phyloP scores from a whole-genome alignment of 495 filamentous ascomycete species.

The Tuber melanosporum region DNA sequence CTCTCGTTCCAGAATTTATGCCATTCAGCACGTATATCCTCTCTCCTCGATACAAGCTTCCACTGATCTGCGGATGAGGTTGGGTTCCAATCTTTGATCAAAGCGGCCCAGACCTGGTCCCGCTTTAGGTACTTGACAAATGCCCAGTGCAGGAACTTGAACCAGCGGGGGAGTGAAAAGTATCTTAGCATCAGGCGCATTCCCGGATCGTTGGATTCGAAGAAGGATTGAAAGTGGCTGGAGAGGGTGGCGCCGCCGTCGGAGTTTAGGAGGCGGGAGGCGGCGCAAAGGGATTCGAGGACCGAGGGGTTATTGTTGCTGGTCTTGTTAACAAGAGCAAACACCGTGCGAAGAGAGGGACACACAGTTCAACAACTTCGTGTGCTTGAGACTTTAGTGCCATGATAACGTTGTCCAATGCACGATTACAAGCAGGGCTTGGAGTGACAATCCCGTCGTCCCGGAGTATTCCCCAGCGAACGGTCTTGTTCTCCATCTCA shows the following conservation, averaged over 20 bases:
- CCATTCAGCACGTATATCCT: slow-evolving; percentile 68
- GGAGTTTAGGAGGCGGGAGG: slow-evolving; percentile 74
- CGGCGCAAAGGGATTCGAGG: slow-evolving; percentile 69
- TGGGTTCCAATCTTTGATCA: slow-evolving; percentile 63
- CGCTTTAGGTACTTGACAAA: slow-evolving; percentile 77
- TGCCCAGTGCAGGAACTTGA: slow-evolving; percentile 81
- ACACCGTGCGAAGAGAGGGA: slow-evolving; percentile 48
- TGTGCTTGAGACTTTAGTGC: slow-evolving; percentile 68
- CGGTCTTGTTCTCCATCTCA: slow-evolving; percentile 55
- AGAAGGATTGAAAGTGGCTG: slow-evolving; percentile 52
- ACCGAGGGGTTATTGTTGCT: slow-evolving; percentile 38
- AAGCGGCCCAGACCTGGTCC: slow-evolving; percentile 69
- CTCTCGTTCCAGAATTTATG: slow-evolving; percentile 73
- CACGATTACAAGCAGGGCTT: slow-evolving; percentile 74
- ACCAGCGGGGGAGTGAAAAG: slow-evolving; percentile 62
- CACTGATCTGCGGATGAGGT: slow-evolving; percentile 71
- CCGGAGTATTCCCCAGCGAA: slow-evolving; percentile 70
- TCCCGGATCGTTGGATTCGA: slow-evolving; percentile 76
- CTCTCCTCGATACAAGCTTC: slow-evolving; percentile 68
- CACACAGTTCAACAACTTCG: slow-evolving; percentile 62
- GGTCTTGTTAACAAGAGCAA: neutral
- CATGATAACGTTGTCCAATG: slow-evolving; percentile 60
- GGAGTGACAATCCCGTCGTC: slow-evolving; percentile 87
- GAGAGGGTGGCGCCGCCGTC: slow-evolving; percentile 80
- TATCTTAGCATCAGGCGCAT: slow-evolving; percentile 65